Evolutionary conservation across 2,329 filamentous ascomycete species (phyloP).

Genomic region (Exserohilum rostratum): DNA sequence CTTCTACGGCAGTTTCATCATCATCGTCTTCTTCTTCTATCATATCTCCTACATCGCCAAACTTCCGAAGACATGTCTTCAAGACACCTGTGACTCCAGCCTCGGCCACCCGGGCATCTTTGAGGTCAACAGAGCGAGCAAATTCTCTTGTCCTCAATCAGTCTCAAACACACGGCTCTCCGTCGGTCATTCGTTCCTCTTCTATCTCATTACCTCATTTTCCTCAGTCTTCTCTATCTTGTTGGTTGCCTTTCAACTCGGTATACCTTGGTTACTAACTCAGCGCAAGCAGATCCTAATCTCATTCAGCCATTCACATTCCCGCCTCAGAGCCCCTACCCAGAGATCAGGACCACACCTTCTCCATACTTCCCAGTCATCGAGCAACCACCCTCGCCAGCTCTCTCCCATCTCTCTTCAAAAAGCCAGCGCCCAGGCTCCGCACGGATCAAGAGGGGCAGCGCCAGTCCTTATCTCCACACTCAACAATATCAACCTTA

Average conservation of each 20-base stretch:
- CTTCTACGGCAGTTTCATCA: conserved; percentile 34
- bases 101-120: conserved; percentile 49
- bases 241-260: conserved; percentile 45
- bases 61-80: conserved; percentile 30
- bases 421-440: conserved; percentile 52
- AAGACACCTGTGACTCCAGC: conserved; percentile 42
- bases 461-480: conserved; percentile 71
- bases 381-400: conserved; percentile 66
- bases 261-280: conserved; percentile 19
- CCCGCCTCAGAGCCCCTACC: conserved; percentile 50
- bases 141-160: conserved; percentile 40
- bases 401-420: conserved; percentile 61
- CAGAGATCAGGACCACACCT: conserved; percentile 48
- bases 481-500: conserved; percentile 62
- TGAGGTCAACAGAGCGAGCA: conserved; percentile 23
- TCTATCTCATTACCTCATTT: background rate
- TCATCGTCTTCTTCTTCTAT: conserved; percentile 30
- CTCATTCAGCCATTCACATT: conserved; percentile 61
- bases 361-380: conserved; percentile 51
- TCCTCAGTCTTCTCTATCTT: conserved; percentile 39
- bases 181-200: conserved; percentile 11
- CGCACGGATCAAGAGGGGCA: conserved; percentile 56
- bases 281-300: conserved; percentile 58
- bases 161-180: conserved; percentile 25
- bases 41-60: conserved; percentile 21